Evolutionary conservation across 2,329 filamentous ascomycete species (phyloP).

Genomic region (Corinectria fuckeliana): DNA sequence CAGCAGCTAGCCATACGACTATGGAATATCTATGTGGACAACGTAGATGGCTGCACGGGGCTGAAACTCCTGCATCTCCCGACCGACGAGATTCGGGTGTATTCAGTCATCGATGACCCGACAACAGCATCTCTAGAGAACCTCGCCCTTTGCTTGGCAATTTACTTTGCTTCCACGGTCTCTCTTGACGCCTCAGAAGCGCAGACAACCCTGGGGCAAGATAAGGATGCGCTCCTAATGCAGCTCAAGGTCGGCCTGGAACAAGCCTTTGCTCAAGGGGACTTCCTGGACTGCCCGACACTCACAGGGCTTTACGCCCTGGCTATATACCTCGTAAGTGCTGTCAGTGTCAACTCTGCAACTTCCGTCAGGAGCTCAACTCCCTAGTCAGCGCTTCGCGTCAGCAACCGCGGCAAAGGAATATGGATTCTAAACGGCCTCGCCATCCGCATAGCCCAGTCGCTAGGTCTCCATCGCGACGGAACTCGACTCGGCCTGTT

Average conservation of each 20-base stretch:
- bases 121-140: conserved; percentile 31
- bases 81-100: conserved; percentile 41
- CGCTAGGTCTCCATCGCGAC: conserved; percentile 62
- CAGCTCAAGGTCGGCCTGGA: conserved; percentile 44
- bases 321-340: conserved; percentile 46
- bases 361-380: background rate
- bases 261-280: conserved; percentile 45
- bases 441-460: conserved; percentile 53
- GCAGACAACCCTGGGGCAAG: conserved; percentile 29
- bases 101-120: conserved; percentile 41
- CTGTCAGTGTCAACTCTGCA: no score
- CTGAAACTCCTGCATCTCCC: conserved; percentile 38
- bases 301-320: conserved; percentile 43
- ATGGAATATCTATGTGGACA: conserved; percentile 40
- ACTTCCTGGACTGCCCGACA: conserved; percentile 49
- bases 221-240: conserved; percentile 32
- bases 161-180: conserved; percentile 56
- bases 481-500: conserved; percentile 51
- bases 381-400: conserved; percentile 36
- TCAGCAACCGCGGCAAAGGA: conserved; percentile 41
- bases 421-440: conserved; percentile 51
- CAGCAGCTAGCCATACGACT: conserved; percentile 36
- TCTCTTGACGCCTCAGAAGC: conserved; percentile 50
- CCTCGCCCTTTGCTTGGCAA: conserved; percentile 51
- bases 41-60: conserved; percentile 35